Conservation (phyloP, 306 rosid genomes). For the Dalbergia oliveri region DNA sequence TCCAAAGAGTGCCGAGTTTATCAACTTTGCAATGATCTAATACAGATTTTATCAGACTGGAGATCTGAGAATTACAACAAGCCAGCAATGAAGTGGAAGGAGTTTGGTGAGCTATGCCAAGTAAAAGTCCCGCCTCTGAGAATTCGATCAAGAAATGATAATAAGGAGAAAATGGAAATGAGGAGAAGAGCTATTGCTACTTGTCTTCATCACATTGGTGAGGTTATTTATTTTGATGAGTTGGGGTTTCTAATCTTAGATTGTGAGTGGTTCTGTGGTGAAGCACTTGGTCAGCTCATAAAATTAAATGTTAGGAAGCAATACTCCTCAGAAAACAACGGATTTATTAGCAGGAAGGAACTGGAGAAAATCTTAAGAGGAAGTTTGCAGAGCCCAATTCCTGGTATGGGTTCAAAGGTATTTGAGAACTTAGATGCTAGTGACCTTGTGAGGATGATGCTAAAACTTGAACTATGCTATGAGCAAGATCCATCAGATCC, state of each 20-base stretch:
- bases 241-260: conserved; percentile 84
- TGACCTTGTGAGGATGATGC: conserved; percentile 95
- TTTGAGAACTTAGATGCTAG: conserved; percentile 85
- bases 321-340: conserved; percentile 64
- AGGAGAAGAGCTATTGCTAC: conserved; percentile 79
- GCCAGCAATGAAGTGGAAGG: conserved; percentile 96
- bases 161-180: conserved; percentile 69
- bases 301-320: conserved; percentile 71
- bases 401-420: conserved; percentile 82
- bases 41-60: conserved; percentile 84
- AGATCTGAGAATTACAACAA: conserved; percentile 90
- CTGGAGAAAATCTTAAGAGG: conserved; percentile 82
- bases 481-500: conserved; percentile 83
- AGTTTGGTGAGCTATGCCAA: conserved; percentile 89
- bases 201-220: conserved; percentile 91
- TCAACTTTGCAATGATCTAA: conserved; percentile 90
- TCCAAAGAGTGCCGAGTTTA: conserved; percentile 92
- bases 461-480: conserved; percentile 90
- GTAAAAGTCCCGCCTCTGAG: conserved; percentile 70
- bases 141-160: conserved; percentile 80
- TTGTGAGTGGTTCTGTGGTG: conserved; percentile 94
- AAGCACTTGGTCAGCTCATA: conserved; percentile 81
- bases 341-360: conserved; percentile 78
- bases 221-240: conserved; percentile 84
- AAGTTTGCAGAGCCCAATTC: conserved; percentile 84